phyloP scores from a whole-genome alignment of 2,329 filamentous ascomycete species.

The Parafenestella ontariensis region DNA sequence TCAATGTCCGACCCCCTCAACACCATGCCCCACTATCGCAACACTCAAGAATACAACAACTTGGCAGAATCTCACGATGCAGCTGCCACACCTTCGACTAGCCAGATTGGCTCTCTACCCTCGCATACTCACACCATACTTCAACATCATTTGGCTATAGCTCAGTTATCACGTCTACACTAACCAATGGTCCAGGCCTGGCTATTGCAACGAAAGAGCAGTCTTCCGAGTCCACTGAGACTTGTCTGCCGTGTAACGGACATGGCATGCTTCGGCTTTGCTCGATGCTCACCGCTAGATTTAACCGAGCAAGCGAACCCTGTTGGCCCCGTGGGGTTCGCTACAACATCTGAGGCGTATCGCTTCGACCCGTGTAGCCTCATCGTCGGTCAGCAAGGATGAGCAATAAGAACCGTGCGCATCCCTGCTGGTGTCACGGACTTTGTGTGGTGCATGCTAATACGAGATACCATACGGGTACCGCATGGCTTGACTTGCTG shows the following conservation, averaged over 20 bases:
- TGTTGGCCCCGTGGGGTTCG: conserved; percentile 20
- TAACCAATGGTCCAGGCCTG: background rate
- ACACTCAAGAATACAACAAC: conserved; percentile 6
- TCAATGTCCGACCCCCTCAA: conserved; percentile 33
- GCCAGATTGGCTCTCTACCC: background rate
- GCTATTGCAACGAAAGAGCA: background rate
- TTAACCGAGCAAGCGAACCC: conserved; percentile 17
- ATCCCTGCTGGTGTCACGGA: conserved; percentile 2
- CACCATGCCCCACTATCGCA: conserved; percentile 31
- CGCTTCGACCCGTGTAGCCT: conserved; percentile 19
- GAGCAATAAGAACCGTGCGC: background rate
- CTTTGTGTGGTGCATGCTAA: background rate
- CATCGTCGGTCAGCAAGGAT: conserved; percentile 1
- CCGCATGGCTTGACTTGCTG: background rate
- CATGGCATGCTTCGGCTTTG: conserved; percentile 30
- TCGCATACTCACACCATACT: background rate
- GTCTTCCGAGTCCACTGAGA: background rate
- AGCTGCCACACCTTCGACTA: conserved; percentile 1
- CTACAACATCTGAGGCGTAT: conserved; percentile 9
- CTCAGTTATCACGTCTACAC: background rate
- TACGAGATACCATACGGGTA: background rate
- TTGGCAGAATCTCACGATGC: conserved; percentile 23
- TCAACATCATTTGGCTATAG: background rate
- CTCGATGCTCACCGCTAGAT: conserved; percentile 31
- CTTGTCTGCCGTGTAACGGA: conserved; percentile 17